phyloP scores from a whole-genome alignment of 2,329 filamentous ascomycete genomes.

The Thielaviopsis punctulata region DNA sequence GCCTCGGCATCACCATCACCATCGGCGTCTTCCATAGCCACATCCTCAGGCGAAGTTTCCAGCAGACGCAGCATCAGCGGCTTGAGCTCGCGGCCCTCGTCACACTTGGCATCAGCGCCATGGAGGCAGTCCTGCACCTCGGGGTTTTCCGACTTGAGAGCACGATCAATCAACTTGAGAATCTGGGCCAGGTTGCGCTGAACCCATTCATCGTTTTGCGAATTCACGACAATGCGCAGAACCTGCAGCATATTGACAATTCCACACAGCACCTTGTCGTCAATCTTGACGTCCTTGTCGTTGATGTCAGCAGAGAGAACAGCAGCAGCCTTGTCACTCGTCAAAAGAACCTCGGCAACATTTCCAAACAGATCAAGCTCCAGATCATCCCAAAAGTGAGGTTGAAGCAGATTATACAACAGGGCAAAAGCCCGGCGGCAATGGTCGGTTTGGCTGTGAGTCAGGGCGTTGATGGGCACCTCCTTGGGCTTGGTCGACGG shows the following conservation, averaged over 20 bases:
- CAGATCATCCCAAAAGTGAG: constrained; percentile 78
- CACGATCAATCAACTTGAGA: constrained; percentile 80
- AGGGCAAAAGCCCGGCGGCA: constrained; percentile 64
- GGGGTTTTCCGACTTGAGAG: constrained; percentile 69
- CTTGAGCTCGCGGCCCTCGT: constrained; percentile 52
- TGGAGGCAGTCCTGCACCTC: constrained; percentile 92
- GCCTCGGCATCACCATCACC: constrained; percentile 71
- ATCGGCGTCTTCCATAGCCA: constrained; percentile 54
- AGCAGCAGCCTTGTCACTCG: constrained; percentile 56
- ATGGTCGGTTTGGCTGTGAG: constrained; percentile 14
- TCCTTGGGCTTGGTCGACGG: constrained; percentile 53
- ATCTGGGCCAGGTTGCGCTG: constrained; percentile 57
- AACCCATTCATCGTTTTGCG: constrained; percentile 83
- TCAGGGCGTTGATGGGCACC: constrained; percentile 24
- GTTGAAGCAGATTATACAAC: constrained; percentile 68
- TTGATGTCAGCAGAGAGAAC: constrained; percentile 41
- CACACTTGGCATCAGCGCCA: constrained; percentile 48
- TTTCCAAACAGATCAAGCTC: constrained; percentile 77
- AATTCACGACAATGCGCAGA: constrained; percentile 72
- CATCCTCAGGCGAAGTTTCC: constrained; percentile 68
- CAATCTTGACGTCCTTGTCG: constrained; percentile 51
- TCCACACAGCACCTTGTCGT: constrained; percentile 38
- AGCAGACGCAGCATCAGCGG: constrained; percentile 69
- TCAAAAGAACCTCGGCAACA: constrained; percentile 70
- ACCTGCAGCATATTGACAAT: constrained; percentile 86